Conservation (phyloP, 192 early-diverging fungal species). For the Diversispora epigaea region DNA sequence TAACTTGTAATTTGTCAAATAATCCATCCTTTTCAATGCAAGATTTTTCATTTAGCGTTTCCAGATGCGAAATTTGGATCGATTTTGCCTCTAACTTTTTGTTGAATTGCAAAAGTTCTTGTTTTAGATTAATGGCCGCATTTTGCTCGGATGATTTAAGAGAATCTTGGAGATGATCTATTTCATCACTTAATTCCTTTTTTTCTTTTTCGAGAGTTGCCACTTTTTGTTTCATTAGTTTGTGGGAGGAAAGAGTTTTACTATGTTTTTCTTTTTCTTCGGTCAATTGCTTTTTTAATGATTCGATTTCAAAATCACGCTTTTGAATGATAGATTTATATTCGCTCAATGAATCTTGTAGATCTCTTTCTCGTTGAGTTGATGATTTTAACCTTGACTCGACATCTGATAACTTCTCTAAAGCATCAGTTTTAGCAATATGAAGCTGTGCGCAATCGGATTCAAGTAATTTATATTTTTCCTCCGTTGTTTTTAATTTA, state of each 20-base stretch:
- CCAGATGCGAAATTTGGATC: constrained; percentile 41
- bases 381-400: constrained; percentile 38
- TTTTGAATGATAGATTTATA: constrained; percentile 50
- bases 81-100: constrained; percentile 34
- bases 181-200: constrained; percentile 42
- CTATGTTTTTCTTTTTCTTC: constrained; percentile 53
- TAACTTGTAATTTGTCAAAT: constrained; percentile 59
- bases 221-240: constrained; percentile 56
- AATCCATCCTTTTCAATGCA: constrained; percentile 46
- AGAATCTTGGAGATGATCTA: constrained; percentile 37
- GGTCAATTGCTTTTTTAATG: constrained; percentile 35
- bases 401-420: constrained; percentile 43
- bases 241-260: constrained; percentile 43
- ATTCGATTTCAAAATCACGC: constrained; percentile 46
- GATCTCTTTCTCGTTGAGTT: constrained; percentile 42
- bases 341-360: constrained; percentile 48
- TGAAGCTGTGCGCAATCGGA: constrained; percentile 38
- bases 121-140: constrained; percentile 34
- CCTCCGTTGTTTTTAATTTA: constrained; percentile 32
- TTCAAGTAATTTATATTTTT: constrained; percentile 36
- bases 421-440: constrained; percentile 41
- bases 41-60: constrained; percentile 46
- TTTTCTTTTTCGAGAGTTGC: constrained; percentile 54
- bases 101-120: constrained; percentile 28
- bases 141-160: constrained; percentile 36